phyloP scores from a whole-genome alignment of 495 filamentous ascomycete species.

The Trichocladium antarcticum region DNA sequence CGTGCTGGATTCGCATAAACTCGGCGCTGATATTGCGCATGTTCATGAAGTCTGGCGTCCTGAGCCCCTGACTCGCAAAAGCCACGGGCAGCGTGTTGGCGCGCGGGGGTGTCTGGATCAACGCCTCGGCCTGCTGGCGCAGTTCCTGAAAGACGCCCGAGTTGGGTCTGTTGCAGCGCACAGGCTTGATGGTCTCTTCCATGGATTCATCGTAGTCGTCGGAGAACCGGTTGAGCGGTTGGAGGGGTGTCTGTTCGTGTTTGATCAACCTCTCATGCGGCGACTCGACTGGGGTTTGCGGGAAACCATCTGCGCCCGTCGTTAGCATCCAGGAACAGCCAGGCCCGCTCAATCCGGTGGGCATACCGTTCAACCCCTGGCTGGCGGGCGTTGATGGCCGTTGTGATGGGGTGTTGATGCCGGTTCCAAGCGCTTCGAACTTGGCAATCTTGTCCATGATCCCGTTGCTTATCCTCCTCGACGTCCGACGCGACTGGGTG shows the following conservation, averaged over 20 bases:
- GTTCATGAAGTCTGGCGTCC: constrained; percentile 44
- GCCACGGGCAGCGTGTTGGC: constrained; percentile 37
- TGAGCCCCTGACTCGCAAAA: constrained; percentile 24
- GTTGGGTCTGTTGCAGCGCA: constrained; percentile 23
- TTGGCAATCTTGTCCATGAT: constrained; percentile 43
- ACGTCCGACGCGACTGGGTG: constrained; percentile 26
- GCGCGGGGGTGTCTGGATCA: constrained; percentile 25
- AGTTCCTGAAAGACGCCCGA: constrained; percentile 37
- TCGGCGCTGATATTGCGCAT: constrained; percentile 42
- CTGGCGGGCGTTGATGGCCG: constrained; percentile 49
- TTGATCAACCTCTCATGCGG: constrained; percentile 21
- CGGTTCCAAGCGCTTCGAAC: constrained; percentile 35
- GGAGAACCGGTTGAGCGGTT: constrained; percentile 32
- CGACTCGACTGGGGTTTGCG: constrained; percentile 39
- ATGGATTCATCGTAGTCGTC: constrained; percentile 46
- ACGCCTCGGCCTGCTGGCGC: constrained; percentile 33
- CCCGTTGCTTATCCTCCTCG: constrained; percentile 43
- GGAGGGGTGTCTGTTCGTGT: constrained; percentile 19
- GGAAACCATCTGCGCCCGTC: constrained; percentile 35
- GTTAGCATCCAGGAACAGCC: constrained; percentile 5
- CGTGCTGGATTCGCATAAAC: constrained; percentile 40
- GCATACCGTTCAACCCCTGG: constrained; percentile 46
- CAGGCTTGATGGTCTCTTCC: constrained; percentile 47
- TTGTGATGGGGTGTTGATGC: constrained; percentile 23
- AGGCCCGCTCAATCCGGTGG: neutral